Base-by-base conservation (phyloP, 108 stramenopile genomes). In the Ochromonas danica region DNA sequence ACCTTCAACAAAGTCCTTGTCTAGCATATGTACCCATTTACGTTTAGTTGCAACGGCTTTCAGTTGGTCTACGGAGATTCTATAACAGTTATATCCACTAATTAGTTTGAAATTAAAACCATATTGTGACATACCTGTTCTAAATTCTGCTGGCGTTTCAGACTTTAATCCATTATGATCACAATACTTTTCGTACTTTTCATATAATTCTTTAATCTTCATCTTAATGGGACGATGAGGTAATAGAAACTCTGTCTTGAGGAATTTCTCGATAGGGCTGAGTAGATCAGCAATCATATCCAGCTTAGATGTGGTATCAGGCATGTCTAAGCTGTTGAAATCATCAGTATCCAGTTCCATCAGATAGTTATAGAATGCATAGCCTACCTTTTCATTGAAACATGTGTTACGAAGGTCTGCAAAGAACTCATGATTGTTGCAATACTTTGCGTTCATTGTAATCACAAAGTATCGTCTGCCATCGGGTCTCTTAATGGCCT, bases 361-460 rank as follows among this genome's bases (percentile, higher is more conserved):
- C 63, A 67, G 25, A 25, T 67, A 67, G 25, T 67, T 67, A 67
- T 67, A 67, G 63, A 67, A 67, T 67, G 63, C 63, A 67, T 31
- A 67, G 3, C 63, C 63, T 31, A 67, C 63, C 31, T 67, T 67
- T 22, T 3, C 3, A 67, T 67, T 67, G 31, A 67, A 67, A 67
- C 63, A 67, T 67, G 63, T 31, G 10, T 67, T 36, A 67, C 63
- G 63, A 14, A 67, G 31, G 31, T 67, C 63, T 31, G 63, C 63
- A 67, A 67, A 67, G 31, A 31, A 67, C 31, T 67, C 31, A 67
- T 67, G 63, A 67, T 67, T 33, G 31, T 67, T 67, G 31, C 31
- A 67, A 33, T 67, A 67, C 31, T 67, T 67, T 67, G 63, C 25
- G 25, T 67, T 33, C 31, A 67, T 31, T 36, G 63, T 67, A 31